Percentiles rank a stretch among this genome's conserved stretches.
phyloP scores from a whole-genome alignment of 129 eudicot genomes.

The Sambucus nigra region DNA sequence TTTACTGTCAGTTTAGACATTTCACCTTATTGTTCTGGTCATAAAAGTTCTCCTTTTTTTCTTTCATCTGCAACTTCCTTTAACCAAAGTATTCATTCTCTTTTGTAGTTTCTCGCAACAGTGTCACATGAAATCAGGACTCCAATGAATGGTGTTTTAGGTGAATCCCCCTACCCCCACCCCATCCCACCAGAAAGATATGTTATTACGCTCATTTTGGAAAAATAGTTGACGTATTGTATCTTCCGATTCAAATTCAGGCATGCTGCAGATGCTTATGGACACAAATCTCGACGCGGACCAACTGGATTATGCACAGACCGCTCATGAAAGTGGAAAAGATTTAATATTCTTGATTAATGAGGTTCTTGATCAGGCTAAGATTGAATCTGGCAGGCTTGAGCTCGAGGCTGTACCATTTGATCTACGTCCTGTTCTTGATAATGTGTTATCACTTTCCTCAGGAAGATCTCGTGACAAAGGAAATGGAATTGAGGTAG shows the following conservation, averaged over 20 bases:
- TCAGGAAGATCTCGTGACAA: slow-evolving; percentile 66
- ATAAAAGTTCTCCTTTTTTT: neutral
- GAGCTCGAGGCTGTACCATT: slow-evolving; percentile 89
- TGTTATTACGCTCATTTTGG: neutral
- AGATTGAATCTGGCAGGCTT: slow-evolving; percentile 90
- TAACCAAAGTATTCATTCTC: slow-evolving; percentile 8
- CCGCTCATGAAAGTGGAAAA: slow-evolving; percentile 87
- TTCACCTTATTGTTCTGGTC: neutral
- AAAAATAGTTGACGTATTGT: neutral
- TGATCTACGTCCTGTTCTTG: slow-evolving; percentile 72
- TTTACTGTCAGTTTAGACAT: neutral
- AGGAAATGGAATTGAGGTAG: slow-evolving; percentile 76
- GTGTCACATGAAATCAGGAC: slow-evolving; percentile 98
- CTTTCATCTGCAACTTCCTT: neutral
- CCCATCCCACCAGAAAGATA: too few relatives aligned
- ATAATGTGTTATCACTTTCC: slow-evolving; percentile 60
- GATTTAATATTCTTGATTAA: slow-evolving; percentile 70
- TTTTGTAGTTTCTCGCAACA: slow-evolving; percentile 78
- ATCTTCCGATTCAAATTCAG: slow-evolving; percentile 24
- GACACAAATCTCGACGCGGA: slow-evolving; percentile 63
- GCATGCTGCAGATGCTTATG: slow-evolving; percentile 96
- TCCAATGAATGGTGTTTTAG: slow-evolving; percentile 96
- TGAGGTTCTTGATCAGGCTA: slow-evolving; percentile 90
- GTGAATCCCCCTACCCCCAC: too few relatives aligned
- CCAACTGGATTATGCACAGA: slow-evolving; percentile 72